phyloP scores from a whole-genome alignment of 805 yeast species.

The Lipomyces spencermartinsiae region DNA sequence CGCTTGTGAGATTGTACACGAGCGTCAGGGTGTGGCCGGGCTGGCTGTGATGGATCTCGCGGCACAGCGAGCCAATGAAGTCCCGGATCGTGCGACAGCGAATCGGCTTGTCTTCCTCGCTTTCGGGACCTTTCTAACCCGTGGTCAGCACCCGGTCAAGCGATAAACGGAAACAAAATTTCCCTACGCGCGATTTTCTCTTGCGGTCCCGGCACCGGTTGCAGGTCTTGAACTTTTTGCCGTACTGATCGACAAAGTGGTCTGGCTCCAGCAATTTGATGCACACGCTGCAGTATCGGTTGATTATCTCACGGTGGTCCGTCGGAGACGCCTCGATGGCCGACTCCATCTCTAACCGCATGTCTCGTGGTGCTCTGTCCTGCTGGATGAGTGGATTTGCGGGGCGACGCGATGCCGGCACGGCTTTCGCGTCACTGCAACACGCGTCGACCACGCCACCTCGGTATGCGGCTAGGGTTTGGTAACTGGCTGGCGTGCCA shows the following conservation, averaged over 20 bases:
- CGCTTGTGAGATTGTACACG: background rate
- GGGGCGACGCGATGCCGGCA: background rate
- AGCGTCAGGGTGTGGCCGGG: background rate
- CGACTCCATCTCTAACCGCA: background rate
- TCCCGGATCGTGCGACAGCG: background rate
- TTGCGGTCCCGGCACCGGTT: constrained; percentile 6
- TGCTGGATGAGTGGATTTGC: too few relatives aligned
- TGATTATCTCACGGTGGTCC: background rate
- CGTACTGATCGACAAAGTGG: constrained; percentile 4
- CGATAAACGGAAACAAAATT: background rate
- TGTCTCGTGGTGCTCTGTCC: too few relatives aligned
- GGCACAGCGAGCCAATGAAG: constrained; percentile 1
- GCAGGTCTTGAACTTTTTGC: constrained; percentile 10
- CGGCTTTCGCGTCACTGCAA: background rate
- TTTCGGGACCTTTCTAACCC: background rate
- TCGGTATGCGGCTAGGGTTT: too few relatives aligned
- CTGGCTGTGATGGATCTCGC: background rate
- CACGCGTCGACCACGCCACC: too few relatives aligned
- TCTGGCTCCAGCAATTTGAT: background rate
- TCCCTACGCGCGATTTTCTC: background rate
- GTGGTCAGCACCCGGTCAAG: background rate
- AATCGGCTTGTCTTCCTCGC: background rate
- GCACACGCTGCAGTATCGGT: constrained; percentile 11
- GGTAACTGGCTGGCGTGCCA: too few relatives aligned
- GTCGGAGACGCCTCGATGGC: background rate